Evolutionary conservation across 192 early-diverging fungal genomes (phyloP), one percentile per base, ranked within the genome.

Genomic region (Mortierella alpina): DNA sequence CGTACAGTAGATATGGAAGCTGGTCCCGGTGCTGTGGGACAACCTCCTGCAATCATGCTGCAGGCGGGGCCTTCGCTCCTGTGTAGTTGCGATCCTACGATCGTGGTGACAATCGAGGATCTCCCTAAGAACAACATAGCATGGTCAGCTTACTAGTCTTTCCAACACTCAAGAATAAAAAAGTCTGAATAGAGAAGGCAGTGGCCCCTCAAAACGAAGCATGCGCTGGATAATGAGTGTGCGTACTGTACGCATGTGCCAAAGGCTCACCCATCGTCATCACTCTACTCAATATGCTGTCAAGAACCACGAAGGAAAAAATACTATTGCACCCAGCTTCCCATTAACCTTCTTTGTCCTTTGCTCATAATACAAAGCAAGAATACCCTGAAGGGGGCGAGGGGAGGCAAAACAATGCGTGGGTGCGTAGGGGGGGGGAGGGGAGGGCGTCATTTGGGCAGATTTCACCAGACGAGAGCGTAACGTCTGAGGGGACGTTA

Each of bases 31-130:
- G 48, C 41, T n/a, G 66, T 63, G 11, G 74, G 62, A 64, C 74
- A 76, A 42, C 67, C 74, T 18, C 66, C 66, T n/a, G 59, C 31
- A n/a, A 76, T 59, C 46, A 69, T 40, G 11, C 31, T 45, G 22
- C 74, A 76, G 7, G 74, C 66, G 10, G 66, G 66, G 8, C 74
- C 66, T 18, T 76, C 66, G 17, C 74, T 76, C 18, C 50, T 55
- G 20, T 69, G 74, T 12, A 76, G 20, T 20, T 63, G 51, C 20
- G 44, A 45, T 2, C 62, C 65, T 61, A 69, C 31, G 47, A 62
- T 48, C 0, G 59, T 69, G 8, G 62, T 63, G 3, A 55, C 58
- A 0, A 76, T 51, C 15, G 54, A 69, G 3, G 74, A n/a, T 11
- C 52, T 45, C 74, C 74, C 74, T 76, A 59, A 18, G 17, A 52